Percentiles rank a stretch among this genome's conserved stretches.
phyloP scores from a whole-genome alignment of 192 early-diverging fungal species.

The Kickxella alabastrina region DNA sequence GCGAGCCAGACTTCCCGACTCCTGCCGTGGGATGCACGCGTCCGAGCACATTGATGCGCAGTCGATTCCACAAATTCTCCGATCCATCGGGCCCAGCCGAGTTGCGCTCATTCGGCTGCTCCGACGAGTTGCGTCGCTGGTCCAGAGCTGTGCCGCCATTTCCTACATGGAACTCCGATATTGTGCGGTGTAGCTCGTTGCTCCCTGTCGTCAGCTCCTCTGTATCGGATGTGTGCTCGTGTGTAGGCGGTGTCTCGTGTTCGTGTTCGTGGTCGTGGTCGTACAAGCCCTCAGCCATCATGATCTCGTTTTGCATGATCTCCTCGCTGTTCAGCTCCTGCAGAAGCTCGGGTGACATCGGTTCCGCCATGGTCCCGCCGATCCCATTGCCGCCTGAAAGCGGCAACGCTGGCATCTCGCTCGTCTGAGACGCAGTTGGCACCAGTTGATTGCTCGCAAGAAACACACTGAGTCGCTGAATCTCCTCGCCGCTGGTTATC shows the following conservation, averaged over 20 bases:
- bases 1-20: conserved; percentile 1
- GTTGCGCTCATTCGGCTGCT: neutral
- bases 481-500: neutral
- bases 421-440: neutral
- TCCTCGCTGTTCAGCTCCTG: conserved; percentile 35
- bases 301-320: conserved; percentile 35
- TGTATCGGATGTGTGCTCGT: conserved; percentile 3
- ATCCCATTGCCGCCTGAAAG: neutral
- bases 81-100: conserved; percentile 9
- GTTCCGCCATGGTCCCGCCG: neutral
- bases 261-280: no score
- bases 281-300: conserved; percentile 48
- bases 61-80: conserved; percentile 39
- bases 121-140: conserved; percentile 7
- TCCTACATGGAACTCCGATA: neutral
- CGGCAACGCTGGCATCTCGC: neutral
- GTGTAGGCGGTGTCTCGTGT: neutral
- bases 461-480: neutral
- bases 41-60: conserved; percentile 45
- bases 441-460: neutral
- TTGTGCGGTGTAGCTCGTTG: neutral
- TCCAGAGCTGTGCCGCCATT: neutral
- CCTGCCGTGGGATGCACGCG: conserved; percentile 17
- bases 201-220: neutral
- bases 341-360: conserved; percentile 17